Base-by-base conservation (phyloP, 106 monocot species). In the Phalaenopsis equestris region DNA sequence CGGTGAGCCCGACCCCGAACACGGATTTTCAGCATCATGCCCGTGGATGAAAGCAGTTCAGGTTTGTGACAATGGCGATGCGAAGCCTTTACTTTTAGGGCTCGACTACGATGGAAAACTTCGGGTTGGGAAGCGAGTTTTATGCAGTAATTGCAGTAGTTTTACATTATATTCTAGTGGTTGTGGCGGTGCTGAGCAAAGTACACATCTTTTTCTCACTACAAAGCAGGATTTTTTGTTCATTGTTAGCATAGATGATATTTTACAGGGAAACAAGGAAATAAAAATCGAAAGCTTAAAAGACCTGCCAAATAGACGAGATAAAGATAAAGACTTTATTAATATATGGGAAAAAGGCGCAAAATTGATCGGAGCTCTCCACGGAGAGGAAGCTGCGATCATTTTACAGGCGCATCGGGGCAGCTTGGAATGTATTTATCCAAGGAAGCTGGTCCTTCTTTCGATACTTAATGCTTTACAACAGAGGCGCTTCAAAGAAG, bases 321-420 rank as follows among this genome's bases (percentile, higher is more conserved):
- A 82, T 58, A 92, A 88, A 73, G 81, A 77, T 73, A 89, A 80
- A 80, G 90, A 93, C 55, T 80, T 75, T 73, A 52, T 93, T 19
- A 72, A 78, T 83, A 81, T 99, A 56, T 99, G 99, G 99, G 99
- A 99, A 83, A 93, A 84, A 82, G 95, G 99, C 10, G 93, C 99
- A 75, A 94, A 91, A 55, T 49, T 99, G 41, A 78, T 87, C 86
- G 99, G 95, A 83, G 91, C 88, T 79, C 75, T 99, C 75, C 92
- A 99, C 86, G 99, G 93, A 42, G 95, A 99, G 83, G 99, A 99
- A 88, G 90, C 95, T 75, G 92, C 89, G 65, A 88, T 90, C 6
- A 79, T 99, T n/a, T 76, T 99, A 73, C 99, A 95, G 86, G 82
- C 99, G 46, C 81, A 64, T 68, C 85, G 99, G 67, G 99, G 99